Base-by-base conservation (phyloP, 2,329 filamentous ascomycete genomes). In the Colletotrichum sp. region DNA sequence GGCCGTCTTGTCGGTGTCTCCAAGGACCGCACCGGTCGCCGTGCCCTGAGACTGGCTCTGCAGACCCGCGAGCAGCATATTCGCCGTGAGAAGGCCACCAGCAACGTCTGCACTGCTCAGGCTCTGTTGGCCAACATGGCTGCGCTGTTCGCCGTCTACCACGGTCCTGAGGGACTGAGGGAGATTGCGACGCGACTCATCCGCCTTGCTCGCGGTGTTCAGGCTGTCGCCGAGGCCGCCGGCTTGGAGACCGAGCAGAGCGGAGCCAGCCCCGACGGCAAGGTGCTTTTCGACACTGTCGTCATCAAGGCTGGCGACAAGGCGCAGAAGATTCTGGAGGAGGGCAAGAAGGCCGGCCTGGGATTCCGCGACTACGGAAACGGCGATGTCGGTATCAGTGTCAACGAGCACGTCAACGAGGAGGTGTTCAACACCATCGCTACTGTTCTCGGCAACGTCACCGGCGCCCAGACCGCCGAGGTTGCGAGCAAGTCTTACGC, bases 1-100 rank as follows among this genome's bases (percentile, higher is more conserved):
- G 96, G 96, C 59, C 94, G 96, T 79, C 87, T 98, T 34, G 94
- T 99, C 77, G 96, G 96, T 79, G 90, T 98, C 5, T 98, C 96
- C 67, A 98, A 98, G 85, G 96, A 99, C 83, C 91, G 96, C 71
- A 89, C 96, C 7, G 96, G 96, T 9, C 92, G 95, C 78, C 93
- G 91, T 15, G 96, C 96, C 7, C 93, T 98, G 79, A 91, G 96
- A 80, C 87, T 98, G 82, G 95, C 96, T 22, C 88, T 98, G 68
- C 96, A 99, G 86, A 98, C 96, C 12, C 91, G 96, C 80, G 96
- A 99, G 86, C 96, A 99, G 87, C 96, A 99, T 84, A 98, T 99
- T 83, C 92, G 96, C 79, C 92, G 96, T 81, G 96, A 99, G 84
- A 98, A 98, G 90, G 96, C 96, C 2, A 99, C 96, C 3, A 98